These are phyloP conservation scores for Camellia japonica DNA, from an alignment of 148 eudicot genomes.

Conservation along the genomic window DNA sequence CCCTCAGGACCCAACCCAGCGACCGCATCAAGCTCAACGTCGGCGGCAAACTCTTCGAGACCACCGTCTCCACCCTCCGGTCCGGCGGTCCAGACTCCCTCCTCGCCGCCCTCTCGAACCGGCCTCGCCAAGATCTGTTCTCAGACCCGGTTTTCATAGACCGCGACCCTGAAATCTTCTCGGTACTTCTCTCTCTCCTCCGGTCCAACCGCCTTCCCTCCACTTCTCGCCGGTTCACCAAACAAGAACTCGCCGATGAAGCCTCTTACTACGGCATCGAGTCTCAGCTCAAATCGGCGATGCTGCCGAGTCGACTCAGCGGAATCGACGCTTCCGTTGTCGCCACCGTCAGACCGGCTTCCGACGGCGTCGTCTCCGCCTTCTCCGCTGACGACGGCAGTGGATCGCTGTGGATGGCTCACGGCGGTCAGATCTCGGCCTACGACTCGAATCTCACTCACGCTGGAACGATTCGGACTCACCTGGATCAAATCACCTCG, in stretches of 20 bases:
- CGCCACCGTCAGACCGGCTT: slow-evolving; percentile 44
- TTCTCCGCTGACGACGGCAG: slow-evolving; percentile 36
- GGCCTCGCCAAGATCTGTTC: slow-evolving; percentile 1
- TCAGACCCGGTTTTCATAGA: slow-evolving; percentile 50
- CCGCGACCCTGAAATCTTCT: slow-evolving; percentile 72
- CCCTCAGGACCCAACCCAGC: slow-evolving; percentile 4
- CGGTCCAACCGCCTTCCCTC: slow-evolving; percentile 18
- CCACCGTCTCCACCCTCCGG: slow-evolving; percentile 48
- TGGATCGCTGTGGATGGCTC: slow-evolving; percentile 54
- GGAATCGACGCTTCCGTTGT: slow-evolving; percentile 55
- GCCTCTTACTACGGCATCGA: slow-evolving; percentile 56
- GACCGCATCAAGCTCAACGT: slow-evolving; percentile 61
- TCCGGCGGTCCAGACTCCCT: slow-evolving; percentile 63
- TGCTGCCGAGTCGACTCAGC: slow-evolving; percentile 37
- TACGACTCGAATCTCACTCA: slow-evolving; percentile 50
- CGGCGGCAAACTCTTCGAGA: slow-evolving; percentile 67
- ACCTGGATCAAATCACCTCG: slow-evolving; percentile 47
- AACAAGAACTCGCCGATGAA: slow-evolving; percentile 52
- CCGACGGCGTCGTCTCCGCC: slow-evolving; percentile 47
- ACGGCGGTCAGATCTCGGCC: slow-evolving; percentile 59
- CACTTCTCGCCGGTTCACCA: slow-evolving; percentile 15
- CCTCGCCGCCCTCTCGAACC: slow-evolving; percentile 44
- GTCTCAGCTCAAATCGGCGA: slow-evolving; percentile 29
- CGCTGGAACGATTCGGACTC: slow-evolving; percentile 52
- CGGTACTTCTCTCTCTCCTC: slow-evolving; percentile 42